Conservation (phyloP, 805 yeast species). For the Hanseniaspora lindneri region DNA sequence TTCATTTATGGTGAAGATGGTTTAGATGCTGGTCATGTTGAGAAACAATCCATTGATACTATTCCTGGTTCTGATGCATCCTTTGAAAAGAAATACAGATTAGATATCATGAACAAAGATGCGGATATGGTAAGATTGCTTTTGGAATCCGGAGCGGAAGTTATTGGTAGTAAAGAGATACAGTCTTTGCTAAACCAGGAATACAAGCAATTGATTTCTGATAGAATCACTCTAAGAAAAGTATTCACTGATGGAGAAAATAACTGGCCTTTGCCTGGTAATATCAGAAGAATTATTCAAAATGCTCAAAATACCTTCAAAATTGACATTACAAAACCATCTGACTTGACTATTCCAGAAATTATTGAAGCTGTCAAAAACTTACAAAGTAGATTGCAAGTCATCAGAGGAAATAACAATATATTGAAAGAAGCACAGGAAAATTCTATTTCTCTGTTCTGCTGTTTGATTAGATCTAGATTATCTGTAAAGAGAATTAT, state of each 20-base stretch:
- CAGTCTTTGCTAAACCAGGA: slow-evolving; percentile 77
- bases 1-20: slow-evolving; percentile 99
- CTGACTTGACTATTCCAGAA: slow-evolving; percentile 78
- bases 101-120: slow-evolving; percentile 69
- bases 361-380: slow-evolving; percentile 60
- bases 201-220: slow-evolving; percentile 61
- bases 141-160: slow-evolving; percentile 81
- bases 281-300: slow-evolving; percentile 89
- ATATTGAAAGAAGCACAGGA: slow-evolving; percentile 75
- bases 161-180: slow-evolving; percentile 74
- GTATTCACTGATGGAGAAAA: slow-evolving; percentile 89
- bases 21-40: slow-evolving; percentile 95
- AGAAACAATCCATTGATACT: slow-evolving; percentile 88
- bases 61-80: slow-evolving; percentile 82
- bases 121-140: slow-evolving; percentile 54
- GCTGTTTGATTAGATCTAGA: slow-evolving; percentile 84
- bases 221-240: slow-evolving; percentile 67
- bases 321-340: slow-evolving; percentile 78
- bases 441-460: slow-evolving; percentile 82
- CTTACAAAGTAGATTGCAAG: slow-evolving; percentile 54
- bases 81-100: slow-evolving; percentile 72
- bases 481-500: slow-evolving; percentile 80
- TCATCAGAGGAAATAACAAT: slow-evolving; percentile 70
- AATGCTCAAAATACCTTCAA: slow-evolving; percentile 96
- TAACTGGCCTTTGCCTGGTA: slow-evolving; percentile 96